Base-by-base conservation (phyloP, 2,329 filamentous ascomycete species). In the Pestalotiopsis sp. region DNA sequence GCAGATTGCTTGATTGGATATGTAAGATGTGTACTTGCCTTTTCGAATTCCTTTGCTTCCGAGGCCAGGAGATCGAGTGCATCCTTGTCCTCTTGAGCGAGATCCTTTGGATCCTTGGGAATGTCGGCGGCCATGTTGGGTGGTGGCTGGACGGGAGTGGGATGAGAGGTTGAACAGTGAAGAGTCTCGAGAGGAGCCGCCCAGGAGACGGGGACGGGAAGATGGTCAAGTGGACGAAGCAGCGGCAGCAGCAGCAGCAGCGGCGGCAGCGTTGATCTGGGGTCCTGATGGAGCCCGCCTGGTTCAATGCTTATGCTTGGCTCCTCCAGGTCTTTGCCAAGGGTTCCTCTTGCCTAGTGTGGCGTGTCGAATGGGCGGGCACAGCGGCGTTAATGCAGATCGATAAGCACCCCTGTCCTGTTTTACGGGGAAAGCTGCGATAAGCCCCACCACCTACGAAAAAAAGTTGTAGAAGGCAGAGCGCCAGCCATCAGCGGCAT, bases 1-100 rank as follows among this genome's bases (percentile, higher is more conserved):
- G 4, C 14, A 35, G 9, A 14, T 2, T 35, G 13, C 20, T 26
- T 26, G 56, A 22, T 7, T 59, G 22, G 26, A 58, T 3, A 11
- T n/a, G 56, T n/a, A 13, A 35, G 24, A 40, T n/a, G 39, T 3
- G 2, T 24, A 66, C 78, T 79, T 75, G 91, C 94, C 86, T 98
- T 98, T 77, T 92, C 91, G 76, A 95, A 97, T 78, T 97, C 95
- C 75, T 95, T 97, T 66, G 91, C 90, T 78, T 97, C 94, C 40
- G 89, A 86, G 75, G 95, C 93, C 56, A 98, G 89, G 69, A 90
- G 89, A 76, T 94, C 91, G 70, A 97, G 87, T 59, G 92, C 91
- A 78, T 94, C 92, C 75, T 89, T 84, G 72, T 94, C 92, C 72
- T 89, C 86, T 52, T 71, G 44, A 20, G 68, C 62, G 17, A 70